phyloP scores from a whole-genome alignment of 163 green algal genomes.

The Trebouxiophyceae sp. region DNA sequence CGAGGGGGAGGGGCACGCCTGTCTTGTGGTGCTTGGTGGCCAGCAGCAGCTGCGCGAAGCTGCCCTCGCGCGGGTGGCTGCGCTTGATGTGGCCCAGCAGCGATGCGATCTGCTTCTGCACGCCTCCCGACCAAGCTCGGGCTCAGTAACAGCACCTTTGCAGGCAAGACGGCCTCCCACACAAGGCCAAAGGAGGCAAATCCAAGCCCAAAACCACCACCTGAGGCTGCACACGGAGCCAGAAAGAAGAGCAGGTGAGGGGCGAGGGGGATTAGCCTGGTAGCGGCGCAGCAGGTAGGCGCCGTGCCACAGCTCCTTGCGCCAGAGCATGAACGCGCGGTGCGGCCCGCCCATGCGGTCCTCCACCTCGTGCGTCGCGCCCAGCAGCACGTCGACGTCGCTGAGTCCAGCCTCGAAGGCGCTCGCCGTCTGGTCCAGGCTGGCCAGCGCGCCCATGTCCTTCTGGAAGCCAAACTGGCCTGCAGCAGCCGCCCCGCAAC shows the following conservation, averaged over 20 bases:
- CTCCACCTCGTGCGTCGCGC: constrained; percentile 19
- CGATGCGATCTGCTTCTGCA: background rate
- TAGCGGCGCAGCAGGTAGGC: background rate
- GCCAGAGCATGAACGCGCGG: constrained; percentile 7
- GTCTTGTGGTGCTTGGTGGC: constrained; percentile 6
- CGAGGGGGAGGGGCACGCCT: no score
- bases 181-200: no score
- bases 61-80: background rate
- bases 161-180: no score
- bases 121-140: no score
- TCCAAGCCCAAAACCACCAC: no score
- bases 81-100: constrained; percentile 10
- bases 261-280: background rate
- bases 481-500: background rate
- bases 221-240: background rate
- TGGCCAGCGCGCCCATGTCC: constrained; percentile 32
- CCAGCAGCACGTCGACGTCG: constrained; percentile 9
- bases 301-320: background rate
- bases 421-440: constrained; percentile 4
- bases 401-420: background rate
- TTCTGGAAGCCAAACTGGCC: constrained; percentile 36
- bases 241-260: background rate
- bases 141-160: no score
- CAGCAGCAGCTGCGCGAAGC: constrained; percentile 10
- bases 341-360: constrained; percentile 13